Evolutionary conservation across 2,329 filamentous ascomycete species (phyloP), one percentile per base, ranked within the genome.

Genomic region (Rasamsonia emersonii): DNA sequence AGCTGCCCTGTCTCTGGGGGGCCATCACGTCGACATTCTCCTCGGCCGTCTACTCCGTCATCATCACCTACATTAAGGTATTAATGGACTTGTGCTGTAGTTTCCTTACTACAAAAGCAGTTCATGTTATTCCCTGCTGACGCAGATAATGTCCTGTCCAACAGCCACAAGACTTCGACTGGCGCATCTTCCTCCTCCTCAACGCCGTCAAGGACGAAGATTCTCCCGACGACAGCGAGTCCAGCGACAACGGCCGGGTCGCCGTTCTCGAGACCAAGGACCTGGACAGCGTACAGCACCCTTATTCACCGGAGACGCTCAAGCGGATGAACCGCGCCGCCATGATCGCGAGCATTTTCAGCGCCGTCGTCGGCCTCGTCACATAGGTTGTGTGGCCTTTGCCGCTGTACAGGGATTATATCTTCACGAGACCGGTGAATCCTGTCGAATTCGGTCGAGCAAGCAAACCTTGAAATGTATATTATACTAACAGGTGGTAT

Each of bases 21-120:
- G 35, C 35, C 1, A 46, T 56, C 14, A 54, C 49, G 1, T 61
- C 61, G 0, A 53, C 62, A 34, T 62, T 65, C 42, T 58, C 56
- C 1, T 62, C 62, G 3, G 50, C 51, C 1, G 33, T 65, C 1
- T 64, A 58, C 39, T 62, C 61, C 0, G 49, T 64, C 3, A 29
- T 59, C 18, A 59, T 65, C 13, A 36, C 34, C 11, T 33, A 32
- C 28, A 36, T 36, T 8, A 32, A 36, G 15, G 29, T 32, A 28
- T 19, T 4, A n/a, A n/a, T n/a, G n/a, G n/a, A n/a, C n/a, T n/a
- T n/a, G n/a, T n/a, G n/a, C n/a, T n/a, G n/a, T n/a, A n/a, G n/a
- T n/a, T n/a, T n/a, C n/a, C n/a, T n/a, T n/a, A n/a, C n/a, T n/a
- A n/a, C n/a, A n/a, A n/a, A n/a, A n/a, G n/a, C n/a, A n/a, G n/a